Percentiles rank a stretch among this genome's conserved stretches.
phyloP scores from a whole-genome alignment of 345 rosid genomes.

The Euphorbia lathyris region DNA sequence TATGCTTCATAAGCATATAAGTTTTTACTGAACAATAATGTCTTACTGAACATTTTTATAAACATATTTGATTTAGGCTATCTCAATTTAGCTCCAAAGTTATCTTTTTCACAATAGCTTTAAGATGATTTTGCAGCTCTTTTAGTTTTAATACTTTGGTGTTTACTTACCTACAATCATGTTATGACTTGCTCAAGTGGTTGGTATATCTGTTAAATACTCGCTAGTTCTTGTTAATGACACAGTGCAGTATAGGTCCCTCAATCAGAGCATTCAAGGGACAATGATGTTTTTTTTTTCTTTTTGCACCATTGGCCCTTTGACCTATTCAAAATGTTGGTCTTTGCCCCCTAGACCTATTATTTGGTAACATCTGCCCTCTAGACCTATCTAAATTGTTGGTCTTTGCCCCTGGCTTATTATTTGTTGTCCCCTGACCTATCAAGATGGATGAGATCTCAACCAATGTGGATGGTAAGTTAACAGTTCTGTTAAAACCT shows the following conservation, averaged over 20 bases:
- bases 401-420: too few relatives aligned
- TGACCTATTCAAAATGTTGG: too few relatives aligned
- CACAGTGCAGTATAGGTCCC: background rate
- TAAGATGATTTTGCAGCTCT: background rate
- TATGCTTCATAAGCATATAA: too few relatives aligned
- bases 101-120: background rate
- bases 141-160: background rate
- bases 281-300: background rate
- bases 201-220: background rate
- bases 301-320: too few relatives aligned
- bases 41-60: background rate
- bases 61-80: background rate
- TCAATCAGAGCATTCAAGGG: background rate
- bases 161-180: background rate
- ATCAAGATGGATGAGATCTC: too few relatives aligned
- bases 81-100: background rate
- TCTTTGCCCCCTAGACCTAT: too few relatives aligned
- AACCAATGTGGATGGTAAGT: too few relatives aligned
- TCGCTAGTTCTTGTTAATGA: background rate
- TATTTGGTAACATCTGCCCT: too few relatives aligned
- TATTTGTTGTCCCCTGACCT: too few relatives aligned
- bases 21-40: background rate
- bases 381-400: too few relatives aligned
- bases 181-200: background rate
- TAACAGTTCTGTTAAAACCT: too few relatives aligned